These are phyloP conservation scores for Apiospora malaysiana DNA, from an alignment of 2,329 filamentous ascomycete species.

Conservation along the genomic window DNA sequence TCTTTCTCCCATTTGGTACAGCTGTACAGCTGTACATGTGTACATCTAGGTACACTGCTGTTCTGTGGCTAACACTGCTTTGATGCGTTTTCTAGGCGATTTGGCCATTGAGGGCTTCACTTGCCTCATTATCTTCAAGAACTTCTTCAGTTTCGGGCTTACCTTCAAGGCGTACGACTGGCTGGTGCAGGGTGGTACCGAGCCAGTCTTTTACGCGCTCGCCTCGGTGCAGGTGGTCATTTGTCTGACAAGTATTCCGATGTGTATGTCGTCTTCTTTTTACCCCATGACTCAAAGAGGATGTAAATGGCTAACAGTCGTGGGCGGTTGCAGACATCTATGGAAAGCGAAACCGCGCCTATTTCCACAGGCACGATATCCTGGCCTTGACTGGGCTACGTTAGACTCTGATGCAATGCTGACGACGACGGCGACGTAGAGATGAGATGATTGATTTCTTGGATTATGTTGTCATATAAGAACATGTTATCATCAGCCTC, in stretches of 20 bases:
- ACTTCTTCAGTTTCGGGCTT: conserved; percentile 86
- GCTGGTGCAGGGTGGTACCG: conserved; percentile 71
- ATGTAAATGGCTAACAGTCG: not conserved
- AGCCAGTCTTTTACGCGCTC: conserved; percentile 69
- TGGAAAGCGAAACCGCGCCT: conserved; percentile 78
- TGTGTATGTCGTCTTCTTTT: conserved; percentile 67
- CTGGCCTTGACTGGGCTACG: conserved; percentile 51
- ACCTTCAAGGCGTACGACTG: conserved; percentile 87
- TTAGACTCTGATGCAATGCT: not conserved
- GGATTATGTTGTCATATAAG: not conserved
- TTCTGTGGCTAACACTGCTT: not conserved
- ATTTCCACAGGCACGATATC: conserved; percentile 77
- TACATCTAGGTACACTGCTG: no score
- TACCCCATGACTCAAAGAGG: not conserved
- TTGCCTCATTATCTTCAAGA: conserved; percentile 91
- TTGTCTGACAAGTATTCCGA: conserved; percentile 75
- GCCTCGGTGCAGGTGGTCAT: conserved; percentile 79
- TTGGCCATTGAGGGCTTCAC: conserved; percentile 89
- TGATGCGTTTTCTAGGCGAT: conserved; percentile 57
- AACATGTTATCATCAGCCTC: not conserved
- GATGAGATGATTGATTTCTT: not conserved
- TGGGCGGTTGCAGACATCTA: conserved; percentile 65
- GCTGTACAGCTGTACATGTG: no score
- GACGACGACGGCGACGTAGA: not conserved
- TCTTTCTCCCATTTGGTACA: no score